phyloP scores from a whole-genome alignment of 2,329 filamentous ascomycete genomes.

The Xylaria polymorpha region DNA sequence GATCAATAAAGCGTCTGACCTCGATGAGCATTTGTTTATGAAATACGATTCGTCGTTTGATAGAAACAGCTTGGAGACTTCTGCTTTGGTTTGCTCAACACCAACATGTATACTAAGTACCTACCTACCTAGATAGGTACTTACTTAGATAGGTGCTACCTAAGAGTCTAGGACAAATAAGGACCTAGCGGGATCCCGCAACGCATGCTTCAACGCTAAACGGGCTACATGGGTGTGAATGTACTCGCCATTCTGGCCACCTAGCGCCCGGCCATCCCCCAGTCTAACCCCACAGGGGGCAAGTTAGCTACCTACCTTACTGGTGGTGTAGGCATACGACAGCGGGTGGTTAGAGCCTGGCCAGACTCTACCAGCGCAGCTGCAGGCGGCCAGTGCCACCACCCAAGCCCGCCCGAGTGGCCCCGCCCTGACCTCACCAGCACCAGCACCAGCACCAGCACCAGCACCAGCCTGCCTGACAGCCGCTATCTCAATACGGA shows the following conservation, averaged over 20 bases:
- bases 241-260: slow-evolving; percentile 2
- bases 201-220: slow-evolving; percentile 2
- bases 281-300: not conserved
- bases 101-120: too few species aligned
- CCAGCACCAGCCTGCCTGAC: slow-evolving; percentile 8
- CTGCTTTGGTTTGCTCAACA: not conserved
- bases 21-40: not conserved
- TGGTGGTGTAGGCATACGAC: not conserved
- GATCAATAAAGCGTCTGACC: not conserved
- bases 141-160: too few species aligned
- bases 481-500: slow-evolving; percentile 31
- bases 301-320: not conserved
- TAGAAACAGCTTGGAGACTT: not conserved
- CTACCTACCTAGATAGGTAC: too few species aligned
- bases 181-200: not conserved
- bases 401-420: slow-evolving; percentile 16
- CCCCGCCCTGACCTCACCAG: slow-evolving; percentile 40
- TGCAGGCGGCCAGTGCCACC: slow-evolving; percentile 10
- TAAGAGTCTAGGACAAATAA: not conserved
- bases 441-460: slow-evolving; percentile 15
- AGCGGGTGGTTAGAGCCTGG: slow-evolving; percentile 10
- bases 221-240: not conserved
- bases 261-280: slow-evolving; percentile 24
- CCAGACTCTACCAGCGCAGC: not conserved
- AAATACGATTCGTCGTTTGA: not conserved